Evolutionary conservation across 495 filamentous ascomycete species (phyloP).

Genomic region (Tuber magnatum): DNA sequence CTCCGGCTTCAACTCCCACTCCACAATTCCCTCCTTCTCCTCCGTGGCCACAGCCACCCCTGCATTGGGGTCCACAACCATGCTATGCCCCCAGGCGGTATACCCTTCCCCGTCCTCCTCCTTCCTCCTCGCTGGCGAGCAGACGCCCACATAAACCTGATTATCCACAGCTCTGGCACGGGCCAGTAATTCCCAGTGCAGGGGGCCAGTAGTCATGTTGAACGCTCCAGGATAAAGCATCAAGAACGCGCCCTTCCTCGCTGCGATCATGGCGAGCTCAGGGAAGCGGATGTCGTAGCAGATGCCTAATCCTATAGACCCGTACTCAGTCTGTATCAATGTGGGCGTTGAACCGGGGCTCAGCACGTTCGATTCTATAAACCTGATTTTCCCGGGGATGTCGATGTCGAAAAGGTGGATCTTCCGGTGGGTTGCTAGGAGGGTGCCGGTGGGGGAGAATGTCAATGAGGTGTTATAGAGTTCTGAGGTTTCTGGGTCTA

Average conservation of each 20-base stretch:
- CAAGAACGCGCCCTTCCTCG: slow-evolving; percentile 71
- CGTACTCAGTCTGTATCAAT: slow-evolving; percentile 74
- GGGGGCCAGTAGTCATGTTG: slow-evolving; percentile 80
- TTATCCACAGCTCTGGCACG: slow-evolving; percentile 86
- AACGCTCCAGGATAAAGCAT: slow-evolving; percentile 92
- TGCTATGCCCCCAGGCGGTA: slow-evolving; percentile 83
- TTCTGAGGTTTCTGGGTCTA: slow-evolving; percentile 51
- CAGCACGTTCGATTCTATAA: slow-evolving; percentile 83
- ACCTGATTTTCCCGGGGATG: slow-evolving; percentile 88
- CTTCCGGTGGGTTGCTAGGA: slow-evolving; percentile 87
- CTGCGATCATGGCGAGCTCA: slow-evolving; percentile 84
- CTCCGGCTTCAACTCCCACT: slow-evolving; percentile 63
- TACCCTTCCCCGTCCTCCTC: slow-evolving; percentile 65
- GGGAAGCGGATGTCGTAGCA: slow-evolving; percentile 98
- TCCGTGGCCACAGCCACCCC: slow-evolving; percentile 64
- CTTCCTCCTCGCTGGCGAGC: slow-evolving; percentile 65
- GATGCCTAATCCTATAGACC: slow-evolving; percentile 75
- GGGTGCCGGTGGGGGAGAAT: slow-evolving; percentile 65
- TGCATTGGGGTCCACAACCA: slow-evolving; percentile 86
- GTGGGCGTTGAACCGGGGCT: slow-evolving; percentile 74
- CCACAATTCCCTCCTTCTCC: slow-evolving; percentile 60
- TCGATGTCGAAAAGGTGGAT: slow-evolving; percentile 98
- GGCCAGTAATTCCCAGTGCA: slow-evolving; percentile 84
- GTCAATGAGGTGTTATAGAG: slow-evolving; percentile 88
- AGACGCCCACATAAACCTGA: slow-evolving; percentile 87